Evolutionary conservation across 352 stramenopile species (phyloP), one percentile per base, ranked within the genome.

Genomic region (Pythium monospermum): DNA sequence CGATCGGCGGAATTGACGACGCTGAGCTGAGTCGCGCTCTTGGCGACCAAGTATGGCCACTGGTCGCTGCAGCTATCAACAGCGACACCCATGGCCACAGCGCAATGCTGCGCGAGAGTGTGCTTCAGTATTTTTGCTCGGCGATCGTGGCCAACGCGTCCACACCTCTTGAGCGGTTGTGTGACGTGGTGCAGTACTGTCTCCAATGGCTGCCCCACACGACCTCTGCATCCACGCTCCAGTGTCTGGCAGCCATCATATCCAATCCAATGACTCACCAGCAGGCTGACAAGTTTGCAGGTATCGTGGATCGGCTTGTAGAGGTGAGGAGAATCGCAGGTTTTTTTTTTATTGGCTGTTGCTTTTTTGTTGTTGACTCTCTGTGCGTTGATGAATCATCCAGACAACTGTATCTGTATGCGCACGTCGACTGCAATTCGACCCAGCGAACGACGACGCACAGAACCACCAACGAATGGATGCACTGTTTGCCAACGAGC

Each of bases 61-160:
- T 83, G 10, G 52, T 84, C 10, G 60, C 47, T 37, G 45, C 56
- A 30, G 63, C 73, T 5, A 66, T 82, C 21, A 31, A 46, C 11
- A 57, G n/a, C n/a, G n/a, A n/a, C n/a, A n/a, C n/a, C n/a, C n/a
- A n/a, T n/a, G n/a, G 52, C 12, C 59, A 85, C 42, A 60, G 64
- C 0, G 30, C 33, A 18, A 57, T 72, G 11, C 22, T 59, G 35
- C 59, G 73, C 22, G 47, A 57, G 22, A 61, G 56, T 35, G 64
- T 62, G 0, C 46, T 83, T 42, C 71, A 72, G 30, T 84, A 80
- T 46, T 89, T 89, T 33, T 57, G 76, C 50, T 46, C 23, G 0
- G 57, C 45, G 13, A 37, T 66, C 16, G 51, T 49, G 21, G 53
- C 32, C 22, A 57, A 54, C 18, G 4, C 38, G 10, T 27, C 16